phyloP scores from a whole-genome alignment of 495 filamentous ascomycete species.

The Hypoxylon fuscum region DNA sequence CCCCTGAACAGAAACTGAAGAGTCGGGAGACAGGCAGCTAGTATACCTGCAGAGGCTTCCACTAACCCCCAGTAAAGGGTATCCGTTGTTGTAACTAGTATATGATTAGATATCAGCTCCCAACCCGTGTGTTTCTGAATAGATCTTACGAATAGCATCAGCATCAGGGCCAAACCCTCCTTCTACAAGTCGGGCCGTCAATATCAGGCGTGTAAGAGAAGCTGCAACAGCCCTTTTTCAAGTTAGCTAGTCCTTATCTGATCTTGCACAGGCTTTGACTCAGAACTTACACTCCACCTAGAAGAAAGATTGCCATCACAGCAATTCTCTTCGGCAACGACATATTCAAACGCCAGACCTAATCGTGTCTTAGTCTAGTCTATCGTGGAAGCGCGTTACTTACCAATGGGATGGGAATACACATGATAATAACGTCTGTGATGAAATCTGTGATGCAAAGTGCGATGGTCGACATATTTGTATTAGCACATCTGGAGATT shows the following conservation, averaged over 20 bases:
- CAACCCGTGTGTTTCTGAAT: too few species aligned
- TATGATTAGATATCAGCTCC: too few species aligned
- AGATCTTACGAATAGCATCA: constrained; percentile 22
- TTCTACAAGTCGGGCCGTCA: neutral
- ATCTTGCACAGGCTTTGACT: neutral
- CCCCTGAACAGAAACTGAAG: neutral
- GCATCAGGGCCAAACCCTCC: constrained; percentile 5
- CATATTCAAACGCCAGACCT: constrained; percentile 27
- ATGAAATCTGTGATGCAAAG: constrained; percentile 24
- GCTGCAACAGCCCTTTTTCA: constrained; percentile 12
- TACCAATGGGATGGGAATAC: constrained; percentile 25
- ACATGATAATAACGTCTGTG: constrained; percentile 23
- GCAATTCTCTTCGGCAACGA: constrained; percentile 14
- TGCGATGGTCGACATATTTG: neutral
- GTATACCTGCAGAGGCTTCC: neutral
- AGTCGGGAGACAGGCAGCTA: neutral
- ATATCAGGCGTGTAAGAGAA: constrained; percentile 14
- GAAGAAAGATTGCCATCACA: constrained; percentile 14
- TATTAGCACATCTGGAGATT: neutral
- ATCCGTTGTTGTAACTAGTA: neutral
- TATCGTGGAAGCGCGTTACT: neutral
- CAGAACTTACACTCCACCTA: constrained; percentile 19
- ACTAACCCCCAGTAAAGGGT: neutral
- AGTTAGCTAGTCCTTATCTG: neutral
- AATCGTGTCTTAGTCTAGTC: neutral